phyloP scores from a whole-genome alignment of 306 rosid genomes.

The Acacia melanoxylon region DNA sequence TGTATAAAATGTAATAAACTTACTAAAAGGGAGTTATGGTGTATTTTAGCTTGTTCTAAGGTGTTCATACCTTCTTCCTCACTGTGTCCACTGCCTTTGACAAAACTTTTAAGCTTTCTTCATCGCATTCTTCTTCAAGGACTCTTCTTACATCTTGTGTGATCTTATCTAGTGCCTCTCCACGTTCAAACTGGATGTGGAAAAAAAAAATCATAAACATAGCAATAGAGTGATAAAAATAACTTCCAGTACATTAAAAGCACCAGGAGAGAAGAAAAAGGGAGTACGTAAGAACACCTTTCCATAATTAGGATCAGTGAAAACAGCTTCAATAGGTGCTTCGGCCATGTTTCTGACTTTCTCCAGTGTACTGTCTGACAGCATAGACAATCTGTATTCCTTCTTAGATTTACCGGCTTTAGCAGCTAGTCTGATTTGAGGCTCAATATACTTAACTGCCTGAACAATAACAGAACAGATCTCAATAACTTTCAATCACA shows the following conservation, averaged over 20 bases:
- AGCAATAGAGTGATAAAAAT: background rate
- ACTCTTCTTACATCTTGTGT: constrained; percentile 71
- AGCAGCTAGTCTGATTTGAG: constrained; percentile 88
- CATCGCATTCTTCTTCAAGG: constrained; percentile 86
- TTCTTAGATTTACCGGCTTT: constrained; percentile 88
- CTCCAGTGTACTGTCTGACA: constrained; percentile 75
- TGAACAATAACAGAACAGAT: constrained; percentile 38
- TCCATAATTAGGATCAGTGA: constrained; percentile 91
- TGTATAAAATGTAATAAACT: background rate
- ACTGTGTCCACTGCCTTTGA: constrained; percentile 89
- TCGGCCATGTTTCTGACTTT: constrained; percentile 72
- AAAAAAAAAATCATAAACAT: constrained; percentile 3
- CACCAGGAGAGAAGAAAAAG: background rate
- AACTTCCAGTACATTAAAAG: background rate
- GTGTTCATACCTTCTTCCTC: constrained; percentile 72
- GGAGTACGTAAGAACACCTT: constrained; percentile 53
- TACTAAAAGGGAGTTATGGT: background rate
- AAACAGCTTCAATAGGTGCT: constrained; percentile 78
- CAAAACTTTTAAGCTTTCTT: constrained; percentile 79
- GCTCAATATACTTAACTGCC: constrained; percentile 93
- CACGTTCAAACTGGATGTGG: constrained; percentile 83
- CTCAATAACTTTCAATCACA: constrained; percentile 33
- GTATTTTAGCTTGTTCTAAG: background rate
- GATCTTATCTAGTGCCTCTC: constrained; percentile 88
- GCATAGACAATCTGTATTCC: constrained; percentile 84